Base-by-base conservation (phyloP, 2,329 filamentous ascomycete species). In the Lasiodiplodia hormozganensis region DNA sequence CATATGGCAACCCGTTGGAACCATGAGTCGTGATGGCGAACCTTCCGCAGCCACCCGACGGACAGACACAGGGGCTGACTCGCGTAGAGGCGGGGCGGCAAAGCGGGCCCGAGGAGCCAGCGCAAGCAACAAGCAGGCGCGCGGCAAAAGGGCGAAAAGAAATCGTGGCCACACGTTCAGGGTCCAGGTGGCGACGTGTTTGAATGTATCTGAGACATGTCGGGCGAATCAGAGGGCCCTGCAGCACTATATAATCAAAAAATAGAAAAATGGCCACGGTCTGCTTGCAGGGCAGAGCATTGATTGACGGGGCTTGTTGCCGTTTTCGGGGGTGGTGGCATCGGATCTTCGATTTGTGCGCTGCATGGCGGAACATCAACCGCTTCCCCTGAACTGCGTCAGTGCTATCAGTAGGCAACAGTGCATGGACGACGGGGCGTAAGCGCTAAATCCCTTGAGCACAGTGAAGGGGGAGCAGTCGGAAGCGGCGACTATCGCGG, bases 11-110 rank as follows among this genome's bases (percentile, higher is more conserved):
- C 10, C 31, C 54, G n/a, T 40, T 38, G 11, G 38, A 18, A 10
- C 40, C 40, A 36, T 25, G 57, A 60, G 23, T 60, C 57, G 57
- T 16, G 12, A 60, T 58, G 54, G 34, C 36, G 36, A 38, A 31
- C 10, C 31, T 25, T 34, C 58, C 58, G 40, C 40, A 34, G 58
- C 58, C 57, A 36, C 58, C 58, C 38, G 58, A 18, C 16, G 10
- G n/a, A 5, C 7, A 34, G 40, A 34, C 40, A 25, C 40, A 8
- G 8, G 4, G 3, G 38, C 49, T 62, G 58, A 62, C 58, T 62
- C 58, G 58, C 40, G 58, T 40, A 62, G 25, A 49, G 16, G 18
- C 23, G 38, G 25, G 10, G 11, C 31, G 31, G 31, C 31, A 34
- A 7, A 34, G 31, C 31, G 31, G 31, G 31, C 8, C 31, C 31